Evolutionary conservation across 805 yeast genomes (phyloP).

Genomic region (Tetrapisispora namnaoensis): DNA sequence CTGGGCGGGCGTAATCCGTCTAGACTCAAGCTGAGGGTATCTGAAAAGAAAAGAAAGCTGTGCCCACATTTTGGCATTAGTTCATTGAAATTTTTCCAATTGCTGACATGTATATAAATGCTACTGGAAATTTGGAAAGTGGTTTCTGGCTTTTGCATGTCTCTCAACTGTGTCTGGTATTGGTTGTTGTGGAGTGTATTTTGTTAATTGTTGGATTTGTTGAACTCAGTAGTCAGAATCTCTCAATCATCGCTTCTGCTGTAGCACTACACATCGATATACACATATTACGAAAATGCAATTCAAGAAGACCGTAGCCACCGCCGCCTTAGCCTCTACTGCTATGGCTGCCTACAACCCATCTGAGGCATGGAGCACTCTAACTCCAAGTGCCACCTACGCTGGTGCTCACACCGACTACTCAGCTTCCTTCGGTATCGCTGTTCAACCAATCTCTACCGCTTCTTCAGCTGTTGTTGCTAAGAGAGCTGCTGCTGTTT

Average conservation of each 20-base stretch:
- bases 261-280: neutral
- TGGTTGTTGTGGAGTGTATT: too few species aligned
- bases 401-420: slow-evolving; percentile 49
- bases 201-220: too few species aligned
- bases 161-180: too few species aligned
- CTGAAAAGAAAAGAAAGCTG: neutral
- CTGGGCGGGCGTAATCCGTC: too few species aligned
- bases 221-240: too few species aligned
- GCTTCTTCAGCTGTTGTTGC: slow-evolving; percentile 27
- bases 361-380: slow-evolving; percentile 56
- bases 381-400: slow-evolving; percentile 52
- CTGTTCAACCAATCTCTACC: slow-evolving; percentile 44
- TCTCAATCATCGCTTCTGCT: neutral
- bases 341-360: slow-evolving; percentile 46
- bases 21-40: too few species aligned
- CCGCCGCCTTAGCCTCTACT: slow-evolving; percentile 19
- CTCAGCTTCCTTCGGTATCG: slow-evolving; percentile 55
- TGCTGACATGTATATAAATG: too few species aligned
- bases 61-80: too few species aligned
- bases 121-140: too few species aligned
- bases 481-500: slow-evolving; percentile 30
- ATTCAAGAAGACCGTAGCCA: slow-evolving; percentile 10
- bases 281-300: slow-evolving; percentile 10
- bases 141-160: too few species aligned
- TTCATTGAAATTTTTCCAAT: too few species aligned